Conservation (phyloP, 257 asterid species). For the Linderniella brevidens region DNA sequence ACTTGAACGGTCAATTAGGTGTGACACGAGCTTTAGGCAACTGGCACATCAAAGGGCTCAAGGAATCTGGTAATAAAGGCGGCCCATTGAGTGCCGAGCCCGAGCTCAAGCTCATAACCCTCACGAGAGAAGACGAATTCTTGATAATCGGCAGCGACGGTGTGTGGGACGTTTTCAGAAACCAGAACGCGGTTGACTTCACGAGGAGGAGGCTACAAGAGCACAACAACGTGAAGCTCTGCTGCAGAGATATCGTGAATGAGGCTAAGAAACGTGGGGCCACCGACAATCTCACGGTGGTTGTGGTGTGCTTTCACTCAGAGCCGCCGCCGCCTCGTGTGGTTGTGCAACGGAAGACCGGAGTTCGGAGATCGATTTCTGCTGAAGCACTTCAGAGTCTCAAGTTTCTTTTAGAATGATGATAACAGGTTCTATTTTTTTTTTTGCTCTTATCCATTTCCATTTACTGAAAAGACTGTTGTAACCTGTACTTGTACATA, state of each 20-base stretch:
- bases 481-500: no score
- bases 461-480: no score
- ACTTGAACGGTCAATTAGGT: conserved; percentile 57
- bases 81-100: conserved; percentile 94
- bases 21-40: conserved; percentile 85
- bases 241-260: conserved; percentile 74
- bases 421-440: not conserved
- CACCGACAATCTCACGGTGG: conserved; percentile 55
- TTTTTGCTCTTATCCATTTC: no score
- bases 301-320: conserved; percentile 56
- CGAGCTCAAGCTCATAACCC: conserved; percentile 48
- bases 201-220: conserved; percentile 65
- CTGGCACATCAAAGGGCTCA: conserved; percentile 88
- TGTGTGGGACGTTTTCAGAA: conserved; percentile 69
- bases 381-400: conserved; percentile 68
- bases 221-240: conserved; percentile 52
- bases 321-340: conserved; percentile 45
- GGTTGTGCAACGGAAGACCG: conserved; percentile 26
- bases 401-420: conserved; percentile 45
- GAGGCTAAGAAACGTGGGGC: conserved; percentile 81
- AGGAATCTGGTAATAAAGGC: conserved; percentile 27
- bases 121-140: conserved; percentile 74
- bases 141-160: conserved; percentile 82
- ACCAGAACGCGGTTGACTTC: conserved; percentile 82
- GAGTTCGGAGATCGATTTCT: conserved; percentile 64